Evolutionary conservation across 2,329 filamentous ascomycete species (phyloP).

Genomic region (Samsoniella hepiali): DNA sequence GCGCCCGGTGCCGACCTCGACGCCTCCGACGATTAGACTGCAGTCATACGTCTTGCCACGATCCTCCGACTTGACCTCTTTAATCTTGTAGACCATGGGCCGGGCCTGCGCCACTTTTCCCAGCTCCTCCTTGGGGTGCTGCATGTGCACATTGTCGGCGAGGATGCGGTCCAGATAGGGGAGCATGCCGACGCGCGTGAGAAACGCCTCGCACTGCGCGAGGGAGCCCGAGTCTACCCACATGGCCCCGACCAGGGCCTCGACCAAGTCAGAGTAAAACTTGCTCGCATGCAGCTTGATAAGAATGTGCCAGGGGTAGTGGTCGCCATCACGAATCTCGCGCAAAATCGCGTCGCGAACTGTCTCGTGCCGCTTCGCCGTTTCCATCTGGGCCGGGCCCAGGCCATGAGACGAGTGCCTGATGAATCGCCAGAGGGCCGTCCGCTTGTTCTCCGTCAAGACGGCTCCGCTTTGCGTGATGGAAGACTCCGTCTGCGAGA

Average conservation of each 20-base stretch:
- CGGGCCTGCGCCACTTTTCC: slow-evolving; percentile 53
- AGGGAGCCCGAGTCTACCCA: slow-evolving; percentile 75
- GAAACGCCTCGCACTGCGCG: slow-evolving; percentile 55
- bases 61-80: slow-evolving; percentile 23
- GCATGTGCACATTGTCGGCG: slow-evolving; percentile 52
- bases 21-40: slow-evolving; percentile 46
- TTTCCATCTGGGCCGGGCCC: slow-evolving; percentile 41
- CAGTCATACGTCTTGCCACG: slow-evolving; percentile 39
- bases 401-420: slow-evolving; percentile 53
- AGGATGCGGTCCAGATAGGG: slow-evolving; percentile 60
- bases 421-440: slow-evolving; percentile 68
- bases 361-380: slow-evolving; percentile 43
- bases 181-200: slow-evolving; percentile 64
- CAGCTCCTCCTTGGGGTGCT: slow-evolving; percentile 67
- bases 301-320: slow-evolving; percentile 77
- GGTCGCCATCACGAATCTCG: slow-evolving; percentile 45
- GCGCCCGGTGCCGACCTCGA: slow-evolving; percentile 42
- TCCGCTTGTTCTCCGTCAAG: slow-evolving; percentile 21
- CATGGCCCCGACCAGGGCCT: slow-evolving; percentile 75
- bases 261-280: slow-evolving; percentile 79
- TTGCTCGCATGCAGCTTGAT: slow-evolving; percentile 65
- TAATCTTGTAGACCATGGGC: slow-evolving; percentile 52
- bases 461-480: slow-evolving; percentile 21
- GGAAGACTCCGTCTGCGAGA: slow-evolving; percentile 24
- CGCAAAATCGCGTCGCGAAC: slow-evolving; percentile 48